Conservation (phyloP, 768 basidiomycete genomes). For the Neoboletus brunneissimus region DNA sequence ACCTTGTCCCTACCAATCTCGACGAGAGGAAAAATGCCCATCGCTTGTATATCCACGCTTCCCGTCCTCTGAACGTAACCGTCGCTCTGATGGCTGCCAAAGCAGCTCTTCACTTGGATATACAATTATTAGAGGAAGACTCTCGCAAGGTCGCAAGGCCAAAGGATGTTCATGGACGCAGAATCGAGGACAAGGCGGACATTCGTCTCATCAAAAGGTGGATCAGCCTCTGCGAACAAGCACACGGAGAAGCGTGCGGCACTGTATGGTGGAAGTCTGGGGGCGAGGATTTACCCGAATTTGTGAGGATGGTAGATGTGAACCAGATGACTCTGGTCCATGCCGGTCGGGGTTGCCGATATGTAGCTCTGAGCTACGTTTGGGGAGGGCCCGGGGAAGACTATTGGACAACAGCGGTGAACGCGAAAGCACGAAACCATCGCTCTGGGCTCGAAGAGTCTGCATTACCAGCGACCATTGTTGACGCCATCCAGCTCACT, state of each 20-base stretch:
- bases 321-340: slow-evolving; percentile 10
- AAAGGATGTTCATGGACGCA: slow-evolving; percentile 21
- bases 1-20: neutral
- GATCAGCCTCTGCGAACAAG: slow-evolving; percentile 15
- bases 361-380: slow-evolving; percentile 18
- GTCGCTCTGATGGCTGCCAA: neutral
- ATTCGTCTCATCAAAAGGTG: slow-evolving; percentile 13
- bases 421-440: neutral
- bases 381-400: slow-evolving; percentile 10
- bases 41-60: slow-evolving; percentile 10
- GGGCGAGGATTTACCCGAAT: slow-evolving; percentile 3
- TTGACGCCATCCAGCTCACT: slow-evolving; percentile 19
- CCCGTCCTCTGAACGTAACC: slow-evolving; percentile 6
- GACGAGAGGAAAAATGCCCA: slow-evolving; percentile 8
- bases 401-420: slow-evolving; percentile 9
- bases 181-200: slow-evolving; percentile 12
- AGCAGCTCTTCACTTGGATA: slow-evolving; percentile 6
- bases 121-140: slow-evolving; percentile 21
- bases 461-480: slow-evolving; percentile 11
- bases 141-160: slow-evolving; percentile 12
- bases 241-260: slow-evolving; percentile 15
- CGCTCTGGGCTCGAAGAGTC: neutral
- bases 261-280: slow-evolving; percentile 9
- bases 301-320: slow-evolving; percentile 17
- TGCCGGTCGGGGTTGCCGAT: slow-evolving; percentile 7